Conservation (phyloP, 495 filamentous ascomycete species). For the Penicillium bovifimosum region DNA sequence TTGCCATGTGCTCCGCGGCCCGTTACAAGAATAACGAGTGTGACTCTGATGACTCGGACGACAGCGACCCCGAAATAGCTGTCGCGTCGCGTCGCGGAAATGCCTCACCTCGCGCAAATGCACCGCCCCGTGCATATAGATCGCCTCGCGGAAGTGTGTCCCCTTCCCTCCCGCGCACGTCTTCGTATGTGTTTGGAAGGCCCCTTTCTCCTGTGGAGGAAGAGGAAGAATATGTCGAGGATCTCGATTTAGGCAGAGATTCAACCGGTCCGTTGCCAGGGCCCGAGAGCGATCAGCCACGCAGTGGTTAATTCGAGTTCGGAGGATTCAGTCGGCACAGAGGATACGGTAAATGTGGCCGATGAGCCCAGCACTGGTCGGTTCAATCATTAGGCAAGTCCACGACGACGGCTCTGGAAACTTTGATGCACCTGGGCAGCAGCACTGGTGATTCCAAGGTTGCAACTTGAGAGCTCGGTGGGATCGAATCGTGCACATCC, state of each 20-base stretch:
- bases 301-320: neutral
- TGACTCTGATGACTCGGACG: constrained; percentile 11
- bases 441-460: neutral
- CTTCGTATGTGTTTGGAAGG: too few relatives aligned
- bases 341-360: too few relatives aligned
- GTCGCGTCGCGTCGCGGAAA: too few relatives aligned
- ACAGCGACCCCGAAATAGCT: neutral
- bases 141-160: too few relatives aligned
- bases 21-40: constrained; percentile 18
- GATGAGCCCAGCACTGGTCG: too few relatives aligned
- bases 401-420: too few relatives aligned
- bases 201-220: too few relatives aligned
- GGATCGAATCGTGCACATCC: neutral
- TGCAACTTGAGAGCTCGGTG: neutral
- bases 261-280: neutral
- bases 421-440: neutral
- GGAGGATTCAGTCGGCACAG: neutral
- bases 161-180: too few relatives aligned
- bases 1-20: constrained; percentile 6
- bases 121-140: neutral
- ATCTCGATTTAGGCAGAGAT: neutral
- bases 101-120: too few relatives aligned
- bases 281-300: neutral
- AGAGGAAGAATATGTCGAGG: neutral
- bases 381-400: too few relatives aligned